phyloP scores from a whole-genome alignment of 768 basidiomycete genomes.

The Pisolithus tinctorius region DNA sequence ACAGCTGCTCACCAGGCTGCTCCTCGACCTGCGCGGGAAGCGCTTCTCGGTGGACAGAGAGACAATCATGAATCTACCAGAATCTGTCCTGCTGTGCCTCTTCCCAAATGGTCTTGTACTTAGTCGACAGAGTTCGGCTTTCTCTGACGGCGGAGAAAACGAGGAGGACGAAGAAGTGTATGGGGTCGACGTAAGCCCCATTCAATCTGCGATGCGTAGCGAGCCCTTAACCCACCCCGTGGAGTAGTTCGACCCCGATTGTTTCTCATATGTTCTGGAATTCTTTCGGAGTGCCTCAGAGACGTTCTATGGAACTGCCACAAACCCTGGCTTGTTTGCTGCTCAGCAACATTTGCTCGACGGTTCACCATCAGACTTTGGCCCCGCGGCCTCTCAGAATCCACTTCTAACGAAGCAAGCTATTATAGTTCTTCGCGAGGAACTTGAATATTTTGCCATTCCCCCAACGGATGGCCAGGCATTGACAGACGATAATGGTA shows the following conservation, averaged over 20 bases:
- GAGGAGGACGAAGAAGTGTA: conserved; percentile 89
- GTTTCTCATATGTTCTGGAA: conserved; percentile 86
- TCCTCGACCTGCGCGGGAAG: conserved; percentile 85
- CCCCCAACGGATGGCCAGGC: conserved; percentile 64
- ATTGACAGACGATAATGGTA: conserved; percentile 68
- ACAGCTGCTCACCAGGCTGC: conserved; percentile 80
- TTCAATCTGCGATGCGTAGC: conserved; percentile 4
- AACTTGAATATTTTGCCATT: conserved; percentile 97
- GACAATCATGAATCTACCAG: conserved; percentile 96
- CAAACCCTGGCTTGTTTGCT: conserved; percentile 62
- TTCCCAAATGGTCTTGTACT: conserved; percentile 97
- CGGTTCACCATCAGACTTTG: conserved; percentile 50
- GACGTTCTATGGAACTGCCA: conserved; percentile 83
- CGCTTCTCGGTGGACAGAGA: conserved; percentile 95
- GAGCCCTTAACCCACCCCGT: conserved; percentile 1
- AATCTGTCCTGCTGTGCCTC: conserved; percentile 91
- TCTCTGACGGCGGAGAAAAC: conserved; percentile 67
- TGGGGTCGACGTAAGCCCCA: conserved; percentile 81
- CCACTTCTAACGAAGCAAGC: conserved; percentile 94
- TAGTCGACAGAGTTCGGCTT: conserved; percentile 73
- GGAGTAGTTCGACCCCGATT: conserved; percentile 89
- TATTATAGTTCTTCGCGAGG: conserved; percentile 96
- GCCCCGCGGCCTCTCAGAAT: conserved; percentile 69
- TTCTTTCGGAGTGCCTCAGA: conserved; percentile 90
- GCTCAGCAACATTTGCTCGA: conserved; percentile 80